phyloP scores from a whole-genome alignment of 2,329 filamentous ascomycete species.

The Monilinia fructigena region DNA sequence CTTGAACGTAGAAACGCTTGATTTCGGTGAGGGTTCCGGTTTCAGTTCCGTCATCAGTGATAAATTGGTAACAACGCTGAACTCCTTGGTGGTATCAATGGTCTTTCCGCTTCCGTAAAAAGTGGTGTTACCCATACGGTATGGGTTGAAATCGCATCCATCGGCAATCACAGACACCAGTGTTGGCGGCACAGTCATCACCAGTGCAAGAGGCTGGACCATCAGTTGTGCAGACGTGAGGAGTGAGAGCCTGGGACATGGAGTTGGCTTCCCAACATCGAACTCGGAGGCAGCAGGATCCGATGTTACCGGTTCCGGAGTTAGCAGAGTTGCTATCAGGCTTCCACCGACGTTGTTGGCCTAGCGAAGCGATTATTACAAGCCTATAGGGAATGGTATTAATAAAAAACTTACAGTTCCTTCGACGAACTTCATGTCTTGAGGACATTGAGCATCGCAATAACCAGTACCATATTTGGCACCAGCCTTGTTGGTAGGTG shows the following conservation, averaged over 20 bases:
- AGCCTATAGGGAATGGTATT: conserved; percentile 8
- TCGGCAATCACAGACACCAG: conserved; percentile 51
- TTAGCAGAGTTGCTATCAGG: conserved; percentile 50
- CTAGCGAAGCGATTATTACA: conserved; percentile 33
- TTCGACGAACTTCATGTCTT: conserved; percentile 49
- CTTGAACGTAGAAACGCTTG: conserved; percentile 55
- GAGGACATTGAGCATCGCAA: conserved; percentile 29
- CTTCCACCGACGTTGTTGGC: conserved; percentile 53
- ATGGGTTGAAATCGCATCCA: conserved; percentile 61
- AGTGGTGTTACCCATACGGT: conserved; percentile 52
- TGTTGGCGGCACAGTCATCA: conserved; percentile 3
- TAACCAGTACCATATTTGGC: conserved; percentile 43
- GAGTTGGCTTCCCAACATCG: conserved; percentile 65
- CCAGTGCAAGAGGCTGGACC: conserved; percentile 38
- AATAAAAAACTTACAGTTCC: conserved; percentile 43
- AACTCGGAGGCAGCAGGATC: conserved; percentile 63
- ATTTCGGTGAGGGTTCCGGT: conserved; percentile 52
- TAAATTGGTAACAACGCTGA: conserved; percentile 62
- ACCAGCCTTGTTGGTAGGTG: conserved; percentile 52
- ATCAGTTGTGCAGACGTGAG: conserved; percentile 52
- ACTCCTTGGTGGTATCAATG: conserved; percentile 51
- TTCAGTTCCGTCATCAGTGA: conserved; percentile 49
- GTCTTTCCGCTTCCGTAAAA: conserved; percentile 55
- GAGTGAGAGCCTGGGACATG: conserved; percentile 56
- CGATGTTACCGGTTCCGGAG: conserved; percentile 51